A percentile compares a stretch with the other conserved stretches of the same genome.
Evolutionary conservation across 1,284 basidiomycete genomes (phyloP).

Genomic region (Pseudomicrostroma phylloplanum): DNA sequence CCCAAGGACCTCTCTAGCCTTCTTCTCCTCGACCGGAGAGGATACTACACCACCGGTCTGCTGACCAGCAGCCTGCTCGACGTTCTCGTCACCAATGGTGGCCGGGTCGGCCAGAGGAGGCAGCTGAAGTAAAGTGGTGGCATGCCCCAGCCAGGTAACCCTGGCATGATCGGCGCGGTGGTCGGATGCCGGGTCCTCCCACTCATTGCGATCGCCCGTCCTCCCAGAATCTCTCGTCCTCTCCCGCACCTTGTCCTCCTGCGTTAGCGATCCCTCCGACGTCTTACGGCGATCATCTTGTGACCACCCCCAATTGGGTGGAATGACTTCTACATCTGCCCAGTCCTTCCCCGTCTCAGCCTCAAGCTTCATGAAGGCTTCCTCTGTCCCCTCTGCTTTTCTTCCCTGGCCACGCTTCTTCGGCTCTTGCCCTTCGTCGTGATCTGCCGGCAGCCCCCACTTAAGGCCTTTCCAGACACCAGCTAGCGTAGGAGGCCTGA

Average conservation of each 20-base stretch:
- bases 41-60: neutral
- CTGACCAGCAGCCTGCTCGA: neutral
- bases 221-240: no score
- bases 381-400: constrained; percentile 17
- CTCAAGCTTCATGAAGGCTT: constrained; percentile 11
- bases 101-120: constrained; percentile 8
- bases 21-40: neutral
- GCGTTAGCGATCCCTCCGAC: neutral
- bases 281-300: neutral
- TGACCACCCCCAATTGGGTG: constrained; percentile 27
- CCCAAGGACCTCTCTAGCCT: neutral
- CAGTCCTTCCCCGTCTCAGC: constrained; percentile 20
- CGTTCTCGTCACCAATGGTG: neutral
- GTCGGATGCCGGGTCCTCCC: neutral
- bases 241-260: neutral
- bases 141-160: constrained; percentile 19
- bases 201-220: neutral
- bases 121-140: constrained; percentile 16
- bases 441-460: constrained; percentile 37
- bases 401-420: constrained; percentile 15
- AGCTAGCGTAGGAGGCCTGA: constrained; percentile 23
- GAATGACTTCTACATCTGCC: constrained; percentile 21
- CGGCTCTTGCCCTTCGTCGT: constrained; percentile 21
- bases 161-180: constrained; percentile 8
- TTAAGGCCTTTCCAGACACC: constrained; percentile 26